Evolutionary conservation across 768 basidiomycete species (phyloP).

Genomic region (Rhodotorula graminis): DNA sequence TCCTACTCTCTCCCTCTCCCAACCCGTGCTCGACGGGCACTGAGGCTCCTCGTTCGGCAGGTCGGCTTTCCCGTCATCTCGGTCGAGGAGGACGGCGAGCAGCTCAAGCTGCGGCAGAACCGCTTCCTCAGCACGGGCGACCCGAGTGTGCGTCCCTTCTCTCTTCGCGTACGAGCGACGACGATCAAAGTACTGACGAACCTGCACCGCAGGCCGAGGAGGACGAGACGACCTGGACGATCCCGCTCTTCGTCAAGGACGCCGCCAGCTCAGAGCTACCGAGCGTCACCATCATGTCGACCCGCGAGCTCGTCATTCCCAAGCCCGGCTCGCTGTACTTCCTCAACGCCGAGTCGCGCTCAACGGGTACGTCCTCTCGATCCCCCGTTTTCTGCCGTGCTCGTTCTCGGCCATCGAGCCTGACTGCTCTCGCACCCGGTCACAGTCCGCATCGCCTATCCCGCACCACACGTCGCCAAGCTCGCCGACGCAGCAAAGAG

Average conservation of each 20-base stretch:
- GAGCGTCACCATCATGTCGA: conserved; percentile 60
- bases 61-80: conserved; percentile 84
- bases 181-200: neutral
- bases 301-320: conserved; percentile 64
- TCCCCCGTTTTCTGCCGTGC: too few relatives aligned
- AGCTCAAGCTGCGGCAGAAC: conserved; percentile 78
- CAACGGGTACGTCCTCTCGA: conserved; percentile 60
- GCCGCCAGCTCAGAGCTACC: neutral
- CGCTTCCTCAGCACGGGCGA: conserved; percentile 71
- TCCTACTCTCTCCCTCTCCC: neutral
- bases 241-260: conserved; percentile 56
- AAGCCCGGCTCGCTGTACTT: conserved; percentile 65
- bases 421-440: neutral
- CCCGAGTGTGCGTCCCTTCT: conserved; percentile 10
- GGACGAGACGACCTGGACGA: conserved; percentile 82
- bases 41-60: conserved; percentile 41
- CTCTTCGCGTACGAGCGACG: neutral
- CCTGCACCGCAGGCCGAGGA: conserved; percentile 57
- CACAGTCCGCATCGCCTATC: conserved; percentile 68
- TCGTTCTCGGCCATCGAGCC: too few relatives aligned
- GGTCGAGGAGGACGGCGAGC: conserved; percentile 68
- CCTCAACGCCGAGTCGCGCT: conserved; percentile 75
- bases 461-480: conserved; percentile 67
- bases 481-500: conserved; percentile 74
- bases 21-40: too few relatives aligned